These are phyloP conservation scores for Zasmidium angulare DNA, from an alignment of 2,329 filamentous ascomycete species.

Conservation along the genomic window DNA sequence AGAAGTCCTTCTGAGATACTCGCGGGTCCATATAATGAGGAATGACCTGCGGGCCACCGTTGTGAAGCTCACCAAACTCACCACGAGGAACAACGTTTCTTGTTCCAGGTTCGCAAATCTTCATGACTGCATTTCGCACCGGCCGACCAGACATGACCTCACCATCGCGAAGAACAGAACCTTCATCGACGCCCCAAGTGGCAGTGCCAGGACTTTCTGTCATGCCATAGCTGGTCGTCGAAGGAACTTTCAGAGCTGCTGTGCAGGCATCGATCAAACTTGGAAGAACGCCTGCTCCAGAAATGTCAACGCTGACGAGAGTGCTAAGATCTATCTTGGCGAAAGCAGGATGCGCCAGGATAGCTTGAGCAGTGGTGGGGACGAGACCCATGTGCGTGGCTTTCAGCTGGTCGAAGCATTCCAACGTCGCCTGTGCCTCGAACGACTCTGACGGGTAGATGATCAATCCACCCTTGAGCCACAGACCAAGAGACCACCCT, in stretches of 20 bases:
- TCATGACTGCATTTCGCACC: constrained; percentile 41
- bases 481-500: constrained; percentile 33
- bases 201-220: constrained; percentile 46
- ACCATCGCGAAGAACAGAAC: constrained; percentile 35
- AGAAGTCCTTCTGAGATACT: constrained; percentile 30
- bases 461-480: constrained; percentile 28
- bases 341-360: constrained; percentile 33
- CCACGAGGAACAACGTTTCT: constrained; percentile 28
- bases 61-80: constrained; percentile 34
- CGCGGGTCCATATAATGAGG: constrained; percentile 32
- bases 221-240: constrained; percentile 44
- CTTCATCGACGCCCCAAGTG: constrained; percentile 38
- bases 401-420: constrained; percentile 33
- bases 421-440: constrained; percentile 33
- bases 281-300: constrained; percentile 39
- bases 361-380: constrained; percentile 36
- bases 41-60: constrained; percentile 32
- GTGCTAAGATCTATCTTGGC: constrained; percentile 29
- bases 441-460: constrained; percentile 34
- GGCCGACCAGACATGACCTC: constrained; percentile 45
- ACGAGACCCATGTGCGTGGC: constrained; percentile 36
- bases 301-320: constrained; percentile 35
- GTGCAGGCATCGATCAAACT: constrained; percentile 32
- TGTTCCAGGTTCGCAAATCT: constrained; percentile 33
- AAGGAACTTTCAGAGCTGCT: constrained; percentile 30